Percentiles rank a stretch among this genome's conserved stretches.
These are phyloP conservation scores for Massariosphaeria phaeospora DNA, from an alignment of 495 filamentous ascomycete species.

Conservation along the genomic window DNA sequence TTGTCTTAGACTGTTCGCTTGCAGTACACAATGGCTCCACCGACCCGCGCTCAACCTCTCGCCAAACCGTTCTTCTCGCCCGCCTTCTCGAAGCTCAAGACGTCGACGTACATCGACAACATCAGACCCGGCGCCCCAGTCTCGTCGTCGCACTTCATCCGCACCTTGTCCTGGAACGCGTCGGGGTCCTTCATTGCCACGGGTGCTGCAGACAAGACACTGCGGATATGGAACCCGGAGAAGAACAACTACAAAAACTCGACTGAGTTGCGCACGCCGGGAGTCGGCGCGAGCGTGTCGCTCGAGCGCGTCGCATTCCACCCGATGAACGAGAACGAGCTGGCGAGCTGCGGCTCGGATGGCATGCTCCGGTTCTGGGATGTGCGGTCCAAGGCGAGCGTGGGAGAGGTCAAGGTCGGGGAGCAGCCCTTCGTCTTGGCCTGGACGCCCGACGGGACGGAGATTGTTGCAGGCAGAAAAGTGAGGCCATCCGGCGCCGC, in stretches of 20 bases:
- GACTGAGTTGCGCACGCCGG: constrained; percentile 66
- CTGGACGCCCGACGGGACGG: constrained; percentile 83
- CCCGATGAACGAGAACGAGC: constrained; percentile 77
- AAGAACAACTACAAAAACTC: constrained; percentile 72
- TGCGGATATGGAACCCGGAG: constrained; percentile 91
- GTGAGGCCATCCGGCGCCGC: constrained; percentile 45
- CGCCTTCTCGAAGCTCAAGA: constrained; percentile 32
- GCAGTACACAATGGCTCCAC: constrained; percentile 18
- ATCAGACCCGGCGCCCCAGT: constrained; percentile 10
- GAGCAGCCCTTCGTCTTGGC: constrained; percentile 77
- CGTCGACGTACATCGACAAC: constrained; percentile 34
- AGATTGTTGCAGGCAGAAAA: constrained; percentile 78
- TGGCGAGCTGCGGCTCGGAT: constrained; percentile 80
- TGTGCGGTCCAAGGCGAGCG: constrained; percentile 70
- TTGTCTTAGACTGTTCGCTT: neutral
- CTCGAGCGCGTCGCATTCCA: constrained; percentile 84
- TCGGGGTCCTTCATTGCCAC: constrained; percentile 82
- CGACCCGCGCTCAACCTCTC: constrained; percentile 13
- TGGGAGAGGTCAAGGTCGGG: constrained; percentile 70
- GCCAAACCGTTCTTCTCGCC: constrained; percentile 25
- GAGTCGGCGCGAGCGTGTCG: constrained; percentile 53
- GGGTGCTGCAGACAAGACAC: constrained; percentile 71
- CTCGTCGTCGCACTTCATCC: constrained; percentile 44
- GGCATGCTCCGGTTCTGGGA: constrained; percentile 92
- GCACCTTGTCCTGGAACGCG: constrained; percentile 85